A percentile compares a stretch with the other conserved stretches of the same genome.
Evolutionary conservation across 2,329 filamentous ascomycete genomes (phyloP).

Genomic region (Rutstroemia sp.): DNA sequence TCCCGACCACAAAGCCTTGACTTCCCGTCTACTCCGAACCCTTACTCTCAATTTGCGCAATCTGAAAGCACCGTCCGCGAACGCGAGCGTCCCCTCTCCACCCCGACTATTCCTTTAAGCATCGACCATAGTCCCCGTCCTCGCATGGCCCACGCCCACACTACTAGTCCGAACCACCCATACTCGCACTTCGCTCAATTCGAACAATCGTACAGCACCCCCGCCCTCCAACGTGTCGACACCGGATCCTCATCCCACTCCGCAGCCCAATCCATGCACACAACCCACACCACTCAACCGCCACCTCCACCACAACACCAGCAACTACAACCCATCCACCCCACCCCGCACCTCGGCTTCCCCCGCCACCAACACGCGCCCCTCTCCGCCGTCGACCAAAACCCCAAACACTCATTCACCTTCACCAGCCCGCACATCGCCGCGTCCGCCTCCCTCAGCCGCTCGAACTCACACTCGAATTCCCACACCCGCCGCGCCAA

Average conservation of each 20-base stretch:
- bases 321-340: not conserved
- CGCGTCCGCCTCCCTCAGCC: not conserved
- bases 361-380: not conserved
- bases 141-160: not conserved
- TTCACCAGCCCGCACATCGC: not conserved
- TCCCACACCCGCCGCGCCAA: not conserved
- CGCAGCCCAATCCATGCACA: not conserved
- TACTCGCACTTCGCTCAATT: constrained; percentile 9
- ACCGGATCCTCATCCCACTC: constrained; percentile 3
- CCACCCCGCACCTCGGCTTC: not conserved
- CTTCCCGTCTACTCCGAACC: not conserved
- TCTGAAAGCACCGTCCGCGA: not conserved
- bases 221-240: constrained; percentile 1
- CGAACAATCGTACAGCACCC: constrained; percentile 4
- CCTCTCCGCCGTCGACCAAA: not conserved
- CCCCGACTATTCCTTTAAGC: not conserved
- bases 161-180: not conserved
- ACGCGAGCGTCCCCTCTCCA: constrained; percentile 5
- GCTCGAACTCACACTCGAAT: not conserved
- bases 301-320: not conserved
- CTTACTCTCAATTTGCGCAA: constrained; percentile 1
- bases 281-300: not conserved
- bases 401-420: constrained; percentile 9
- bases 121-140: not conserved
- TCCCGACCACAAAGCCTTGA: not conserved